These are phyloP conservation scores for Carex scoparia DNA, from an alignment of 176 grass and related monocot species.

Conservation along the genomic window DNA sequence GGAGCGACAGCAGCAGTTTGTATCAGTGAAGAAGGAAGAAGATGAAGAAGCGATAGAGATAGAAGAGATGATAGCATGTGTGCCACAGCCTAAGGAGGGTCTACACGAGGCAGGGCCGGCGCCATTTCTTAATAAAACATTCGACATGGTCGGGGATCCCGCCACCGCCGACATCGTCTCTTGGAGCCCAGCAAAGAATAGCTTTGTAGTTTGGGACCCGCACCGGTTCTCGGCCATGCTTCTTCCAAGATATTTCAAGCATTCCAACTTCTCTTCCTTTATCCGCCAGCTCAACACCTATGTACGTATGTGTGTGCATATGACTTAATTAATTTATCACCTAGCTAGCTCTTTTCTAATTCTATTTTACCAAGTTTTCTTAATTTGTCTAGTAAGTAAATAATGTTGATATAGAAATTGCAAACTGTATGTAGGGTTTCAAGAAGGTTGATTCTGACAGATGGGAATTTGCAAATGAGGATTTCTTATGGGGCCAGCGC, in stretches of 20 bases:
- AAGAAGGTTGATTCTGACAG: conserved; percentile 53
- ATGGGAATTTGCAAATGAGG: conserved; percentile 61
- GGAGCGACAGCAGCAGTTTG: neutral
- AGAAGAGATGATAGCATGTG: neutral
- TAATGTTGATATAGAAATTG: neutral
- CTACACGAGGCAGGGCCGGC: neutral
- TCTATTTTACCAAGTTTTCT: neutral
- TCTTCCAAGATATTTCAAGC: conserved; percentile 4
- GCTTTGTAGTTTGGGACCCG: conserved; percentile 15
- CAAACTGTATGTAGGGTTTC: conserved; percentile 29
- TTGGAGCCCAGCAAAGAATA: neutral
- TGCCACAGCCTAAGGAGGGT: conserved; percentile 5
- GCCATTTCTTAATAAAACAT: neutral
- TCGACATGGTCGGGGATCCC: neutral
- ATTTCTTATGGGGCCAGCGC: conserved; percentile 52
- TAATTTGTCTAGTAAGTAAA: too few species aligned
- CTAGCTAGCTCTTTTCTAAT: neutral
- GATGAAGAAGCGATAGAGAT: neutral
- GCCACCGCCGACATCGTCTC: neutral
- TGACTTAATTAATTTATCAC: neutral
- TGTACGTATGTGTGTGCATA: conserved; percentile 6
- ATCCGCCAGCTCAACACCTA: conserved; percentile 17
- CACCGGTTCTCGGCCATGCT: conserved; percentile 11
- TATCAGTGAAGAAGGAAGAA: conserved; percentile 10
- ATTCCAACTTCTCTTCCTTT: conserved; percentile 22